phyloP scores from a whole-genome alignment of 345 rosid species.

The Draba incana region DNA sequence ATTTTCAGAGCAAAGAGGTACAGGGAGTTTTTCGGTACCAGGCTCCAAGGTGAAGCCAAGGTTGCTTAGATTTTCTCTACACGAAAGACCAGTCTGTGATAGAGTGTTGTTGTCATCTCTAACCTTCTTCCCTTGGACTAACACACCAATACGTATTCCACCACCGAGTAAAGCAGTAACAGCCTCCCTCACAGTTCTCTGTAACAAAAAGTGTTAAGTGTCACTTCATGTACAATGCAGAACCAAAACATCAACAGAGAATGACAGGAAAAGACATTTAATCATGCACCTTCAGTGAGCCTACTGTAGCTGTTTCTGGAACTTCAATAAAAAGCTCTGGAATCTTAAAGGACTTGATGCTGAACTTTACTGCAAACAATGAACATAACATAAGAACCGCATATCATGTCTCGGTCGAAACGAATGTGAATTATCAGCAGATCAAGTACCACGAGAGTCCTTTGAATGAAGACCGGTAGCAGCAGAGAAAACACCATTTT shows the following conservation, averaged over 20 bases:
- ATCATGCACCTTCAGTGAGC: slow-evolving; percentile 79
- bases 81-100: slow-evolving; percentile 74
- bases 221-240: slow-evolving; percentile 17
- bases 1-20: slow-evolving; percentile 52
- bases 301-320: slow-evolving; percentile 81
- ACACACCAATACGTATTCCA: slow-evolving; percentile 74
- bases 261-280: neutral
- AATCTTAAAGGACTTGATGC: slow-evolving; percentile 83
- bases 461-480: slow-evolving; percentile 51
- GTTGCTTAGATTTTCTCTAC: slow-evolving; percentile 58
- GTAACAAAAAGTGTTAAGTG: slow-evolving; percentile 27
- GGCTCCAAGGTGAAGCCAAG: slow-evolving; percentile 92
- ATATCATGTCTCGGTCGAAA: slow-evolving; percentile 16
- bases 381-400: slow-evolving; percentile 23
- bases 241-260: slow-evolving; percentile 4
- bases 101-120: slow-evolving; percentile 82
- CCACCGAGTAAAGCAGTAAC: slow-evolving; percentile 78
- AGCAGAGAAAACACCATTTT: slow-evolving; percentile 48
- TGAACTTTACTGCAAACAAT: slow-evolving; percentile 74
- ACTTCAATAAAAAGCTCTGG: slow-evolving; percentile 92
- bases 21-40: slow-evolving; percentile 41
- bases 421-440: slow-evolving; percentile 21
- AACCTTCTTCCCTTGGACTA: slow-evolving; percentile 87
- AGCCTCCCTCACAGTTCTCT: slow-evolving; percentile 86
- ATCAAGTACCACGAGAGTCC: slow-evolving; percentile 71